A percentile compares a stretch with the other conserved stretches of the same genome.
Conservation (phyloP, 176 grass and related monocot genomes). For the Zea mays region DNA sequence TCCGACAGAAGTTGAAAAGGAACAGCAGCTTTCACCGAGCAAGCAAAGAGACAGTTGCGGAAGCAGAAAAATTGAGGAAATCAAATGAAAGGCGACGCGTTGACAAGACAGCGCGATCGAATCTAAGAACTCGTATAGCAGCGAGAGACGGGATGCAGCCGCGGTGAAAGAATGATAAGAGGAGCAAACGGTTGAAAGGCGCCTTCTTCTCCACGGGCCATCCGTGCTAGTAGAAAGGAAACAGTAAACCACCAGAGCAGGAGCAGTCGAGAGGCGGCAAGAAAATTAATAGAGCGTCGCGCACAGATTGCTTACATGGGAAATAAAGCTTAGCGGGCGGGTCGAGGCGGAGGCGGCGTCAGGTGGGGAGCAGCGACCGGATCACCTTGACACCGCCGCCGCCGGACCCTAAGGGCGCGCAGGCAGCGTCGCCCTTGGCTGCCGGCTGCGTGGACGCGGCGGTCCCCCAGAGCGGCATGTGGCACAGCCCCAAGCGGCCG, state of each 20-base stretch:
- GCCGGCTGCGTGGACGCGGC: conserved; percentile 35
- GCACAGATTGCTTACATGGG: conserved; percentile 53
- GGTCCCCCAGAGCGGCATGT: conserved; percentile 50
- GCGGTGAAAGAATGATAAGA: no score
- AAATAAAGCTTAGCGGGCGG: conserved; percentile 88
- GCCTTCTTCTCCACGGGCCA: no score
- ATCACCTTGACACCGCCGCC: conserved; percentile 43
- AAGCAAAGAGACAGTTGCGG: neutral
- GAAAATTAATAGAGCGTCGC: neutral
- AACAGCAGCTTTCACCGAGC: neutral
- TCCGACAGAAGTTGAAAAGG: neutral
- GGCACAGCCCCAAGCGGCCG: conserved; percentile 24
- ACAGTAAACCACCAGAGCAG: neutral
- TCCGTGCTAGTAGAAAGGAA: neutral
- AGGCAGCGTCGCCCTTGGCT: conserved; percentile 18
- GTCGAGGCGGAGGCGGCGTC: conserved; percentile 89
- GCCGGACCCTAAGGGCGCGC: conserved; percentile 8
- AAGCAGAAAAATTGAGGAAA: neutral
- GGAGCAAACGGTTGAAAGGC: conserved; percentile 9
- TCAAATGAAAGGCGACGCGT: neutral
- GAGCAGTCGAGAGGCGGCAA: neutral
- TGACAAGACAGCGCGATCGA: conserved; percentile 16
- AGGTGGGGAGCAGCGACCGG: conserved; percentile 73
- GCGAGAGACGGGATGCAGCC: neutral
- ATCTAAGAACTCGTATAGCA: neutral